phyloP scores from a whole-genome alignment of 164 flowering plant genomes.

The Annona cherimola region DNA sequence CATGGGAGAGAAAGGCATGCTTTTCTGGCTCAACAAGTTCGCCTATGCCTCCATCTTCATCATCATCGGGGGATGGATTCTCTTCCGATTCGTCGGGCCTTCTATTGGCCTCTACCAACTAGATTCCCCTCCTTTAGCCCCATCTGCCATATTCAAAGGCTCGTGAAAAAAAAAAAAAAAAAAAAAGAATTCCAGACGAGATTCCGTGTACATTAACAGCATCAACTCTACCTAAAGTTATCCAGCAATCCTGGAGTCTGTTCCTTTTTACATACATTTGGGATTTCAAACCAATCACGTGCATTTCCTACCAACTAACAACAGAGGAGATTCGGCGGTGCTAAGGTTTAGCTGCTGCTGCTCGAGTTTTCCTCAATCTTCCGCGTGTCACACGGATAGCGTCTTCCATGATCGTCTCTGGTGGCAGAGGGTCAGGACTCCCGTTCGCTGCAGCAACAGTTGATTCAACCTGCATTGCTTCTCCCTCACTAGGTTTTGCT shows the following conservation, averaged over 20 bases:
- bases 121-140: slow-evolving; percentile 60
- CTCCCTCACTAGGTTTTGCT: slow-evolving; percentile 25
- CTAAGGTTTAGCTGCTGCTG: slow-evolving; percentile 24
- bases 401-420: slow-evolving; percentile 60
- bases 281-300: slow-evolving; percentile 6
- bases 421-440: slow-evolving; percentile 27
- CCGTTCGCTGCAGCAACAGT: slow-evolving; percentile 29
- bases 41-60: slow-evolving; percentile 88
- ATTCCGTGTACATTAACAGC: not conserved
- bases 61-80: slow-evolving; percentile 76
- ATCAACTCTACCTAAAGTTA: not conserved
- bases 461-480: slow-evolving; percentile 28
- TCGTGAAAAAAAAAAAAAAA: not conserved
- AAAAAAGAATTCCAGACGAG: not conserved
- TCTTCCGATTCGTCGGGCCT: slow-evolving; percentile 81
- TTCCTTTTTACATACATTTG: slow-evolving; percentile 6
- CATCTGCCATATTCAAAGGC: slow-evolving; percentile 38
- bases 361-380: slow-evolving; percentile 54
- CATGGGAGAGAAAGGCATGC: slow-evolving; percentile 71
- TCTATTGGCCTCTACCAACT: slow-evolving; percentile 74
- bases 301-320: slow-evolving; percentile 1
- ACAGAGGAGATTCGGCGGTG: not conserved
- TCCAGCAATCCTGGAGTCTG: not conserved
- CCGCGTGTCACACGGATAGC: slow-evolving; percentile 51
- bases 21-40: slow-evolving; percentile 92